Evolutionary conservation across 345 rosid species (phyloP).

Genomic region (Angophora floribunda): DNA sequence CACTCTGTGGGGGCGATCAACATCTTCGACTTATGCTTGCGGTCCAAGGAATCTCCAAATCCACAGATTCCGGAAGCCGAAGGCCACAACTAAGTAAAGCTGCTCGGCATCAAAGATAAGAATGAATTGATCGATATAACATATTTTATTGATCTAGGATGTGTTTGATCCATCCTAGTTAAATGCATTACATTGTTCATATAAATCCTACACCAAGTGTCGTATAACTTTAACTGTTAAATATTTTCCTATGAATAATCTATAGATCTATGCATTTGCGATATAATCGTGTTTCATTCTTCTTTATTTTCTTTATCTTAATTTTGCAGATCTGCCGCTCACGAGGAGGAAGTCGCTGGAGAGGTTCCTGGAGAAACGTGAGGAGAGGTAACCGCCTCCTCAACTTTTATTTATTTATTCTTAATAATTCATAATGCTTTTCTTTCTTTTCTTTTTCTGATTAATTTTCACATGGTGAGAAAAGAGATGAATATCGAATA

Average conservation of each 20-base stretch:
- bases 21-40: neutral
- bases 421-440: neutral
- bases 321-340: slow-evolving; percentile 61
- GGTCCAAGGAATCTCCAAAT: slow-evolving; percentile 19
- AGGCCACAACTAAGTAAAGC: slow-evolving; percentile 16
- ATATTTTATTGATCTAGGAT: no score
- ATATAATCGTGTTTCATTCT: neutral
- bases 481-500: neutral
- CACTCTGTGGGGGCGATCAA: no score
- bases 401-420: neutral
- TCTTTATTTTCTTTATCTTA: neutral
- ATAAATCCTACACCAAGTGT: neutral
- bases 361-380: slow-evolving; percentile 87
- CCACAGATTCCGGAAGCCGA: slow-evolving; percentile 10
- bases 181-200: neutral
- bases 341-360: slow-evolving; percentile 64
- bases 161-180: neutral
- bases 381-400: slow-evolving; percentile 52
- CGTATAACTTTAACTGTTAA: neutral
- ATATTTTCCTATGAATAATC: neutral
- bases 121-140: neutral
- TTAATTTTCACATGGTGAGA: neutral
- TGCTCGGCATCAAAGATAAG: slow-evolving; percentile 48
- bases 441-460: neutral
- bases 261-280: neutral